Evolutionary conservation across 129 eudicot species (phyloP), one percentile per base, ranked within the genome.

Genomic region (Flaveria brownii): DNA sequence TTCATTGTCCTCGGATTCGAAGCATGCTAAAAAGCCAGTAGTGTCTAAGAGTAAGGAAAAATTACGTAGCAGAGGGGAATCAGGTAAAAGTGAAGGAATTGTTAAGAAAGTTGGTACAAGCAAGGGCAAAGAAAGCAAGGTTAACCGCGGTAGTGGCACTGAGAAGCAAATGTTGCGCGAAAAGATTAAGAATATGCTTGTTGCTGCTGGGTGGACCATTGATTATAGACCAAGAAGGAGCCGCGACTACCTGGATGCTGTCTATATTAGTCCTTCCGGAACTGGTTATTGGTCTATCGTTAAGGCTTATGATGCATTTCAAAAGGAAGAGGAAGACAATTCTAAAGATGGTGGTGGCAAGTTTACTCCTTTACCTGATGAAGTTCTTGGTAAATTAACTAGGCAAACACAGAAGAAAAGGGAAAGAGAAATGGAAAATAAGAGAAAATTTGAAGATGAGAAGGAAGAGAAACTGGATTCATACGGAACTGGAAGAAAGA

Each of bases 281-380:
- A 93, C 98, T 28, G 96, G 91, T 70, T 90, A 78, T 63, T 93
- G 98, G 98, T 93, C 98, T 13, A 90, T 93, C 47, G 83, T 87
- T 5, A 93, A 93, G 82, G 98, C 98, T 25, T 90, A 93, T 70
- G 98, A 93, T 46, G 91, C 89, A 33, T 82, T 88, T 62, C 89
- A 90, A 46, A 93, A 88, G 85, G 96, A 82, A 55, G 88, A 88
- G 18, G 66, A 81, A 20, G 84, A 65, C 6, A 30, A 78, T 70
- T 36, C 64, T 42, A 82, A 82, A 78, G 78, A 70, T 70, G 78
- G 73, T 61, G 72, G 50, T 56, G 84, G 79, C 9, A 80, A 64
- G 42, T 81, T 86, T 82, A 81, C 93, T 76, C 90, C 90, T 18
- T 73, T 93, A 82, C 80, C 88, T 9, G 95, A 88, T 50, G 94